A percentile compares a stretch with the other conserved stretches of the same genome.
Evolutionary conservation across 495 filamentous ascomycete genomes (phyloP).

Genomic region (Aspergillus cristatus): DNA sequence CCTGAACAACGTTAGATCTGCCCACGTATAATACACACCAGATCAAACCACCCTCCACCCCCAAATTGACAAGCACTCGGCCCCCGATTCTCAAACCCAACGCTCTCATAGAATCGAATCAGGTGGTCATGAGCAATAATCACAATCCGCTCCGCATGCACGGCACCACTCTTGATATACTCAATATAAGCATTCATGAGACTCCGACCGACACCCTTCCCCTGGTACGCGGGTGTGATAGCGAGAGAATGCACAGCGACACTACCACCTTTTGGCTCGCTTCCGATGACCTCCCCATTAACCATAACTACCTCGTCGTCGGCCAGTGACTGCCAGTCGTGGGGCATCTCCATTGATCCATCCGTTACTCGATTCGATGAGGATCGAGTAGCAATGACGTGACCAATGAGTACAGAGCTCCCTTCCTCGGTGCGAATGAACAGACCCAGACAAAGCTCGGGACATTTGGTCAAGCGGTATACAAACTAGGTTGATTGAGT

Average conservation of each 20-base stretch:
- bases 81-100: slow-evolving; percentile 13
- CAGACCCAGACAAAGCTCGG: slow-evolving; percentile 14
- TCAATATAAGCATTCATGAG: slow-evolving; percentile 14
- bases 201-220: slow-evolving; percentile 12
- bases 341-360: slow-evolving; percentile 15
- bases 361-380: slow-evolving; percentile 9
- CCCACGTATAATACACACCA: slow-evolving; percentile 6
- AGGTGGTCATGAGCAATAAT: slow-evolving; percentile 17
- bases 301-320: neutral
- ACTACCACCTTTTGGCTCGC: slow-evolving; percentile 10
- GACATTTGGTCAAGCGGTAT: slow-evolving; percentile 12
- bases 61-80: slow-evolving; percentile 11
- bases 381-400: slow-evolving; percentile 12
- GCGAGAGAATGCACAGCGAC: slow-evolving; percentile 20
- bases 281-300: slow-evolving; percentile 10
- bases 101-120: slow-evolving; percentile 16
- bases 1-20: neutral
- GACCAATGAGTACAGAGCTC: slow-evolving; percentile 11
- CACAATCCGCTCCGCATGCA: slow-evolving; percentile 2
- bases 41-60: slow-evolving; percentile 13
- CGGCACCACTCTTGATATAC: slow-evolving; percentile 3
- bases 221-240: slow-evolving; percentile 14
- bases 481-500: slow-evolving; percentile 17
- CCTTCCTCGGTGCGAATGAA: slow-evolving; percentile 7
- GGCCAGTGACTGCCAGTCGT: slow-evolving; percentile 9